Conservation (phyloP, 805 yeast species). For the Candida loeiensis region DNA sequence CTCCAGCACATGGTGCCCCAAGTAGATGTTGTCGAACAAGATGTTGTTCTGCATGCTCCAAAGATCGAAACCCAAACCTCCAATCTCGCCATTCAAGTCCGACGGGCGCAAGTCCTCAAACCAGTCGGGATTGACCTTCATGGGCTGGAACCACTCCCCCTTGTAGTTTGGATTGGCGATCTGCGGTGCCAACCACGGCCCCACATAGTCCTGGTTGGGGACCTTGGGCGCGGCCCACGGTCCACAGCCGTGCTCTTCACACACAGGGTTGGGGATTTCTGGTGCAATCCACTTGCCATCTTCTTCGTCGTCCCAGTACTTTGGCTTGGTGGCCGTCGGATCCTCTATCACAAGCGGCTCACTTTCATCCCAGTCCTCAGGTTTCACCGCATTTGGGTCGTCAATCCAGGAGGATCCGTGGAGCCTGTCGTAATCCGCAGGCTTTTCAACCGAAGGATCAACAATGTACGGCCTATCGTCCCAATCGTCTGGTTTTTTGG, state of each 20-base stretch:
- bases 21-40: slow-evolving; percentile 76
- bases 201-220: slow-evolving; percentile 67
- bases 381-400: slow-evolving; percentile 66
- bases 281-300: slow-evolving; percentile 87
- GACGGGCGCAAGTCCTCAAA: slow-evolving; percentile 57
- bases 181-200: slow-evolving; percentile 72
- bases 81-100: slow-evolving; percentile 56
- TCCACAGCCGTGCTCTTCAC: slow-evolving; percentile 72
- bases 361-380: slow-evolving; percentile 77
- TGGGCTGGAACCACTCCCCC: slow-evolving; percentile 75
- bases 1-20: slow-evolving; percentile 80
- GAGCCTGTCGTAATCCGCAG: slow-evolving; percentile 80
- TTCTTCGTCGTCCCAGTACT: slow-evolving; percentile 84
- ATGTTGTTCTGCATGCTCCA: slow-evolving; percentile 82
- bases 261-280: slow-evolving; percentile 66
- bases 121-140: slow-evolving; percentile 67
- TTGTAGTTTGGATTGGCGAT: slow-evolving; percentile 71
- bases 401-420: slow-evolving; percentile 55
- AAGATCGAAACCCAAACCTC: slow-evolving; percentile 82
- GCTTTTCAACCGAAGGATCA: slow-evolving; percentile 66
- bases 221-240: slow-evolving; percentile 68
- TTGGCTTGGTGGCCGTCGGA: slow-evolving; percentile 65
- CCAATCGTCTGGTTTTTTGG: slow-evolving; percentile 76
- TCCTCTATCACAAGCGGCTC: slow-evolving; percentile 58
- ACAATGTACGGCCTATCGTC: slow-evolving; percentile 63